Evolutionary conservation across 306 rosid genomes (phyloP).

Genomic region (Quercus engelmannii): DNA sequence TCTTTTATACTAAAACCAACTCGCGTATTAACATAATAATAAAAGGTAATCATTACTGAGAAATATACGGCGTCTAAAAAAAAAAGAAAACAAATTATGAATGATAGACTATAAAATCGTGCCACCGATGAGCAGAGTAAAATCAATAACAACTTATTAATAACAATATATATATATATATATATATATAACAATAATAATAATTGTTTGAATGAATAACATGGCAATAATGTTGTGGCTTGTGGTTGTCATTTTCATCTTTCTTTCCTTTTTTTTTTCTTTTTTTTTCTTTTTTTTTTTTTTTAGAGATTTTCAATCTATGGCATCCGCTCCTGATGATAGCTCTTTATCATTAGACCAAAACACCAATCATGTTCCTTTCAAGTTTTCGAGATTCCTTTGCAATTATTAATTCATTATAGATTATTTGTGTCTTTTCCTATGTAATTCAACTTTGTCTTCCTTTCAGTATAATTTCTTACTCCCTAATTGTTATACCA

Average conservation of each 20-base stretch:
- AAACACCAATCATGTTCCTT: neutral
- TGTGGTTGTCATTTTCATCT: slow-evolving; percentile 15
- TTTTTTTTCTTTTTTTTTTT: neutral
- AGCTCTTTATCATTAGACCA: too few relatives aligned
- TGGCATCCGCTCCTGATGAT: too few relatives aligned
- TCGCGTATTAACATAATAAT: too few relatives aligned
- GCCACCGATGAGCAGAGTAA: too few relatives aligned
- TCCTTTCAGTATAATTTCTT: neutral
- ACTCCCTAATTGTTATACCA: neutral
- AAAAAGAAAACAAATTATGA: too few relatives aligned
- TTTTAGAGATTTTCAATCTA: too few relatives aligned
- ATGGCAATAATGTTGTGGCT: neutral
- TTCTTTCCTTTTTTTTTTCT: neutral
- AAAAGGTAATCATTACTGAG: too few relatives aligned
- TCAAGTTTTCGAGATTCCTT: slow-evolving; percentile 3
- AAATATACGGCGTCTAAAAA: too few relatives aligned
- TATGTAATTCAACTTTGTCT: neutral
- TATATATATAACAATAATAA: neutral
- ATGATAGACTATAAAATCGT: too few relatives aligned
- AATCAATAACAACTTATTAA: too few relatives aligned
- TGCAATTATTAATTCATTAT: neutral
- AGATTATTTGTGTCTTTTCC: neutral
- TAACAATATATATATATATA: too few relatives aligned
- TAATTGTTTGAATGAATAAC: neutral
- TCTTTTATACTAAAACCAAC: fast-evolving